Base-by-base conservation (phyloP, 1,139 yeast genomes). In the Candida glucosophila region DNA sequence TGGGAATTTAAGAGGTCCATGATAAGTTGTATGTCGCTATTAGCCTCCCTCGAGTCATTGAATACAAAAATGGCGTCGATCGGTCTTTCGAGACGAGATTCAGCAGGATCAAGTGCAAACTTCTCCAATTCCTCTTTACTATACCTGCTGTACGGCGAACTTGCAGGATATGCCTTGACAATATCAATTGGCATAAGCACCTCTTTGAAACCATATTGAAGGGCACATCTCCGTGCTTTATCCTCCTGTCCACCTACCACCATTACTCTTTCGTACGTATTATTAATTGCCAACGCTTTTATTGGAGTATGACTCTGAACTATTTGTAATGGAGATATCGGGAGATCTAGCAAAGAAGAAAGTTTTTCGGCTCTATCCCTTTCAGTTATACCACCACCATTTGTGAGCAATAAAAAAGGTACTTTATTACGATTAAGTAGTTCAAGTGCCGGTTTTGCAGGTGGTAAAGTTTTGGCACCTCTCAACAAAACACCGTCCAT, bases 251-350 rank as follows among this genome's bases (percentile, higher is more conserved):
- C 94, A 4, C 97, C 97, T 12, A 86, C 78, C 2, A 83, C 86
- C 36, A 88, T 52, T 6, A 86, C 86, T 10, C 86, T 59, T 19
- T 69, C 50, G 40, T 61, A 77, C 27, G 62, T 56, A 17, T 44
- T 44, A 13, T 40, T 36, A 12, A 57, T 50, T 1, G 71, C 72
- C 29, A 83, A 58, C 0, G 76, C 67, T 37, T 68, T 71, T 66
- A 81, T 77, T 1, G 97, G 98, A 0, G 97, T 88, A 52, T 90
- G 98, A 26, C 93, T 77, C 50, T 83, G 95, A 9, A 90, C 75
- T 21, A 90, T 60, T 46, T 88, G 96, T 23, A 65, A 55, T 4
- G 75, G 69, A 6, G 69, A 62, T 12, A 83, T 57, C 2, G 59
- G 52, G 4, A 74, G 53, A 5, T 61, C 65, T 18, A 82, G 49